Percentiles rank a stretch among this genome's conserved stretches.
Evolutionary conservation across 1,139 yeast genomes (phyloP).

Genomic region (Pichia cactophila): DNA sequence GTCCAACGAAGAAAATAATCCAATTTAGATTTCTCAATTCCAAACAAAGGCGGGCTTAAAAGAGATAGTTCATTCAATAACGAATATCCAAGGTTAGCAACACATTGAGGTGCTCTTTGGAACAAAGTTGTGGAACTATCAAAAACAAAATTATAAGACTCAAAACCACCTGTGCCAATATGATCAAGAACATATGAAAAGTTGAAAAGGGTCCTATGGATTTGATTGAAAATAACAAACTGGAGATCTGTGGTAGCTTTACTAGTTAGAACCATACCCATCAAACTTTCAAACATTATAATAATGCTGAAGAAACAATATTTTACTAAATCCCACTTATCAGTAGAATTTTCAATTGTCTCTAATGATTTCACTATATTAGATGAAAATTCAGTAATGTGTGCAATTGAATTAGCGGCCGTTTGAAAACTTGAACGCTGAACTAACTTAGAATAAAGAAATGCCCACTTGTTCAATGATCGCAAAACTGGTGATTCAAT

Average conservation of each 20-base stretch:
- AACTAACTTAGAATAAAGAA: constrained; percentile 24
- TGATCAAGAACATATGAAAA: constrained; percentile 48
- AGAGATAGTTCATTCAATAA: constrained; percentile 35
- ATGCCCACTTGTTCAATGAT: constrained; percentile 43
- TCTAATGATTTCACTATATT: constrained; percentile 2
- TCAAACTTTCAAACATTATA: constrained; percentile 21
- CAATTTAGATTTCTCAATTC: constrained; percentile 40
- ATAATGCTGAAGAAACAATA: constrained; percentile 20
- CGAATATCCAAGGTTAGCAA: constrained; percentile 35
- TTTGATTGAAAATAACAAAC: constrained; percentile 10
- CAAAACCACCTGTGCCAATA: constrained; percentile 67
- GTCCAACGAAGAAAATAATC: constrained; percentile 51
- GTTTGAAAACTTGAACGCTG: not conserved
- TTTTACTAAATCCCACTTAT: constrained; percentile 20
- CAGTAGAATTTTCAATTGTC: not conserved
- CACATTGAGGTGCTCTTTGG: constrained; percentile 26
- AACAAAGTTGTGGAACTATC: constrained; percentile 37
- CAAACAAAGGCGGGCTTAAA: constrained; percentile 24
- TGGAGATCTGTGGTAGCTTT: constrained; percentile 1
- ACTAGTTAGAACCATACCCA: not conserved
- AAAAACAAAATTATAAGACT: constrained; percentile 59
- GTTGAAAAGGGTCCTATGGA: constrained; percentile 40
- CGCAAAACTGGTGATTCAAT: constrained; percentile 37
- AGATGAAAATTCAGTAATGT: constrained; percentile 2
- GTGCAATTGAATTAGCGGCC: constrained; percentile 3